Evolutionary conservation across 306 rosid genomes (phyloP).

Genomic region (Inga oerstediana): DNA sequence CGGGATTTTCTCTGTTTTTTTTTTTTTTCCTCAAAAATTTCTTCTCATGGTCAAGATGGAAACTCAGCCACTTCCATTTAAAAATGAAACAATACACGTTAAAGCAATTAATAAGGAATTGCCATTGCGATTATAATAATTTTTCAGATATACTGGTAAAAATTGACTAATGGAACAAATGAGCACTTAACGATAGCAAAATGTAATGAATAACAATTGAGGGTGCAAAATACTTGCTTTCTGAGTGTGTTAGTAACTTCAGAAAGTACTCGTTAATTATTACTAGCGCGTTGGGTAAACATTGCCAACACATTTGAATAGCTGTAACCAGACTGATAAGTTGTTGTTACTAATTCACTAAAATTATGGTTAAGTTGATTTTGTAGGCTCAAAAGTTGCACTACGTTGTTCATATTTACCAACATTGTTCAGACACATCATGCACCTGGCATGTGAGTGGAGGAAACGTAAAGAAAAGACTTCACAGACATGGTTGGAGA

Average conservation of each 20-base stretch:
- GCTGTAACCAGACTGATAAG: background rate
- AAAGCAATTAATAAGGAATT: background rate
- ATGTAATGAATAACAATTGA: background rate
- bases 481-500: background rate
- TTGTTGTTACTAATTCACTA: background rate
- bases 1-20: background rate
- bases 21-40: background rate
- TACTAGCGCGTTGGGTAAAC: background rate
- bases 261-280: background rate
- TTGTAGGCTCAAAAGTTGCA: background rate
- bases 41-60: background rate
- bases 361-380: background rate
- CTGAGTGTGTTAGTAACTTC: background rate
- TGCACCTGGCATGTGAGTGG: conserved; percentile 12
- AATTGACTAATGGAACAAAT: too few relatives aligned
- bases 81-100: background rate
- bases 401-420: background rate
- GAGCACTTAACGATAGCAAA: background rate
- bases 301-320: background rate
- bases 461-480: conserved; percentile 30
- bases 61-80: background rate
- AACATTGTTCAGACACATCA: conserved; percentile 26
- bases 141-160: background rate
- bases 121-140: background rate
- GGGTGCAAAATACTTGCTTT: background rate